Evolutionary conservation across 345 rosid species (phyloP).

Genomic region (Aegle marmelos): DNA sequence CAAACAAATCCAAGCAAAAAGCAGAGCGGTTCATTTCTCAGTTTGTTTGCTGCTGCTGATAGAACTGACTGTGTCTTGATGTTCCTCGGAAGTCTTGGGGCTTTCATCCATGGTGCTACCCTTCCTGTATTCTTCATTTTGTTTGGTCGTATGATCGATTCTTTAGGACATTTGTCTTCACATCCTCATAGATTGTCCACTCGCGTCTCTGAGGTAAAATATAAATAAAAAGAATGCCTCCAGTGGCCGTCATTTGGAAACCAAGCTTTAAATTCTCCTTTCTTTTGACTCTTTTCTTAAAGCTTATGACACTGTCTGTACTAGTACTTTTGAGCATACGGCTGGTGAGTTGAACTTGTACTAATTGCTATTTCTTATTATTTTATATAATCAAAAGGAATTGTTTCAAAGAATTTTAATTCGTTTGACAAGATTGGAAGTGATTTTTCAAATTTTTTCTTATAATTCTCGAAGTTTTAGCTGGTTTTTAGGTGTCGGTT

Average conservation of each 20-base stretch:
- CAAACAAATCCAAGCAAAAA: constrained; percentile 11
- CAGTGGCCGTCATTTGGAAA: neutral
- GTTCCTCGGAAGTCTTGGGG: constrained; percentile 59
- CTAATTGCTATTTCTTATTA: neutral
- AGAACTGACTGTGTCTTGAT: constrained; percentile 48
- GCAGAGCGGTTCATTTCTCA: constrained; percentile 48
- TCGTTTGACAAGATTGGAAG: neutral
- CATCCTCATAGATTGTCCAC: constrained; percentile 52
- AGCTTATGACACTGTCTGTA: neutral
- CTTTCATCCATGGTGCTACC: constrained; percentile 65
- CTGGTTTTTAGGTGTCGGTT: neutral
- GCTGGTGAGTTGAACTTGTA: neutral
- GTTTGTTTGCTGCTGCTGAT: constrained; percentile 67
- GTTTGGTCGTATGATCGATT: constrained; percentile 66
- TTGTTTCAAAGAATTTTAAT: neutral
- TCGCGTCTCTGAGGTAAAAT: constrained; percentile 52
- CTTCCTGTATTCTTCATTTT: constrained; percentile 68
- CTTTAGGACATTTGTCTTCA: constrained; percentile 57
- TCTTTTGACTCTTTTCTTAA: neutral
- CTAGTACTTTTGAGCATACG: neutral
- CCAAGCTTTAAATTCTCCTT: too few species aligned
- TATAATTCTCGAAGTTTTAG: neutral
- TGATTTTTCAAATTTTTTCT: too few species aligned
- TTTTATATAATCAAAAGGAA: neutral
- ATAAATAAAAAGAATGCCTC: neutral